Evolutionary conservation across 805 yeast genomes (phyloP).

Genomic region (Tetrapisispora pingtungensis): DNA sequence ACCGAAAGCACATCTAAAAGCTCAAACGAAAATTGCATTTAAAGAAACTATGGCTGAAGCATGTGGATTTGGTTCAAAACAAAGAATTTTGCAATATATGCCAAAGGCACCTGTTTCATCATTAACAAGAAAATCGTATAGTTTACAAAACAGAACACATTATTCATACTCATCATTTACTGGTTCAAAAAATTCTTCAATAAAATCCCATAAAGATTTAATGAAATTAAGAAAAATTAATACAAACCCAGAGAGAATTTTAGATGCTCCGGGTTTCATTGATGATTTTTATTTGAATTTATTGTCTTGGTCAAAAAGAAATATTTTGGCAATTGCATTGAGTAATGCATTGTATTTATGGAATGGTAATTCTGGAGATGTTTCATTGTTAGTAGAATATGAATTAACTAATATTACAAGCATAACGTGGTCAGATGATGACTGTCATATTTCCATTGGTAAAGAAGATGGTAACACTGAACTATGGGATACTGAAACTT

Average conservation of each 20-base stretch:
- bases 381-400: slow-evolving; percentile 55
- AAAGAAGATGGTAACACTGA: slow-evolving; percentile 75
- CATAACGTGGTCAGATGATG: slow-evolving; percentile 85
- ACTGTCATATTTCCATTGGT: slow-evolving; percentile 76
- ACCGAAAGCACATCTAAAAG: slow-evolving; percentile 35
- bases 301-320: slow-evolving; percentile 76
- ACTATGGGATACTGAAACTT: slow-evolving; percentile 86
- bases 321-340: slow-evolving; percentile 79
- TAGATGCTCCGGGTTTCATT: slow-evolving; percentile 91
- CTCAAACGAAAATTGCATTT: slow-evolving; percentile 40
- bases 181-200: slow-evolving; percentile 22
- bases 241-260: slow-evolving; percentile 80
- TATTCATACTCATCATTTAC: slow-evolving; percentile 29
- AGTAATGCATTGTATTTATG: slow-evolving; percentile 79
- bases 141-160: slow-evolving; percentile 24
- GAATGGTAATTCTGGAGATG: slow-evolving; percentile 81
- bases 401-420: slow-evolving; percentile 35
- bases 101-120: slow-evolving; percentile 65
- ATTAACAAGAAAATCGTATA: slow-evolving; percentile 21
- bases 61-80: slow-evolving; percentile 77
- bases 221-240: slow-evolving; percentile 71
- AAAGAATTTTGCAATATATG: slow-evolving; percentile 75
- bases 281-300: slow-evolving; percentile 89
- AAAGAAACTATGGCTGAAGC: slow-evolving; percentile 86
- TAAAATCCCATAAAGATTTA: slow-evolving; percentile 31